These are phyloP conservation scores for Candida gorgasii DNA, from an alignment of 805 yeast genomes.

Conservation along the genomic window DNA sequence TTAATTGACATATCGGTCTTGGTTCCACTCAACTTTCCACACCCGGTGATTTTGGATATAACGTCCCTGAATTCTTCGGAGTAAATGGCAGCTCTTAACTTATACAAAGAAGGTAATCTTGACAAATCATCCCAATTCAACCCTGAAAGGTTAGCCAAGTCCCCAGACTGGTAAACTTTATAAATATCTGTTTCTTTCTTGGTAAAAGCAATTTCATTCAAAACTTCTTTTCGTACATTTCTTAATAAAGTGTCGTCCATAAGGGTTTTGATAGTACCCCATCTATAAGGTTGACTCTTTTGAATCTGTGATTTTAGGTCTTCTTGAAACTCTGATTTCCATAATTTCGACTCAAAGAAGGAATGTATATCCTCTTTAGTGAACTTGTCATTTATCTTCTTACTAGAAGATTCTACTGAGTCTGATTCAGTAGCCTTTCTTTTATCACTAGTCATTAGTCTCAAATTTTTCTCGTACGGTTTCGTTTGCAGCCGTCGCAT, in stretches of 20 bases:
- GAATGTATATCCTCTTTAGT: conserved; percentile 36
- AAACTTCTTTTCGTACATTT: conserved; percentile 81
- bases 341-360: conserved; percentile 50
- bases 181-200: conserved; percentile 96
- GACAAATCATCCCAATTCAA: conserved; percentile 72
- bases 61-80: conserved; percentile 81
- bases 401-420: conserved; percentile 3
- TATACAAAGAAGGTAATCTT: conserved; percentile 71
- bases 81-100: conserved; percentile 83
- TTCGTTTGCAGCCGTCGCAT: neutral
- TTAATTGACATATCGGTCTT: conserved; percentile 93
- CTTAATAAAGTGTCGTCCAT: conserved; percentile 76
- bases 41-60: conserved; percentile 73
- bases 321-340: conserved; percentile 42
- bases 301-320: conserved; percentile 45
- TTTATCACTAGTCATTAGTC: conserved; percentile 3
- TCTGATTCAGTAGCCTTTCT: neutral
- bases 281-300: conserved; percentile 74
- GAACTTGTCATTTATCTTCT: conserved; percentile 19
- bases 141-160: conserved; percentile 88
- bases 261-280: conserved; percentile 81
- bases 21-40: conserved; percentile 87
- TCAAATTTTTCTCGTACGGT: neutral
- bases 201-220: conserved; percentile 83
- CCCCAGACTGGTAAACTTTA: conserved; percentile 87